Conservation (phyloP, 306 rosid genomes). For the Quercus rubra region DNA sequence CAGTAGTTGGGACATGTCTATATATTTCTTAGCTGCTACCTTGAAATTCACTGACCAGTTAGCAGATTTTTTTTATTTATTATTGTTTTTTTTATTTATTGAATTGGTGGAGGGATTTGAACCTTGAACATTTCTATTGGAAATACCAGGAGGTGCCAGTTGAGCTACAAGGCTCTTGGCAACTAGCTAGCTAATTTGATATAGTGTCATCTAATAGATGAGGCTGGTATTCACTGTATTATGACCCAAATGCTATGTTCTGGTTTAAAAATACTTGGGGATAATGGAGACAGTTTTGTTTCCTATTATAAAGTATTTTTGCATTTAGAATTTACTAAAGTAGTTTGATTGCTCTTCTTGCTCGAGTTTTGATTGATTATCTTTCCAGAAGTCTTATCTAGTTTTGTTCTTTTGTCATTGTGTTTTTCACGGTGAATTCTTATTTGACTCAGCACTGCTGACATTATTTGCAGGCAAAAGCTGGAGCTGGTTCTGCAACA, state of each 20-base stretch:
- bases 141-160: too few species aligned
- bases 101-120: too few species aligned
- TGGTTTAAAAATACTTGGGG: too few species aligned
- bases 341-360: neutral
- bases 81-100: too few species aligned
- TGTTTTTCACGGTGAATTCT: neutral
- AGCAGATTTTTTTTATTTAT: too few species aligned
- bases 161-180: too few species aligned
- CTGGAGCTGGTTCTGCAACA: slow-evolving; percentile 95
- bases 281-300: neutral
- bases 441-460: slow-evolving; percentile 14
- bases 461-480: slow-evolving; percentile 72
- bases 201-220: neutral
- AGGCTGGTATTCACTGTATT: too few species aligned
- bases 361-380: neutral
- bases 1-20: neutral
- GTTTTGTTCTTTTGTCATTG: neutral
- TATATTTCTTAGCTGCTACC: neutral
- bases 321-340: neutral
- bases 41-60: neutral
- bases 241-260: too few species aligned
- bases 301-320: neutral
- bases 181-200: neutral
- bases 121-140: too few species aligned
- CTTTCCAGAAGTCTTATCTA: neutral